Evolutionary conservation across 2,329 filamentous ascomycete species (phyloP).

Genomic region (Coniochaeta ligniaria): DNA sequence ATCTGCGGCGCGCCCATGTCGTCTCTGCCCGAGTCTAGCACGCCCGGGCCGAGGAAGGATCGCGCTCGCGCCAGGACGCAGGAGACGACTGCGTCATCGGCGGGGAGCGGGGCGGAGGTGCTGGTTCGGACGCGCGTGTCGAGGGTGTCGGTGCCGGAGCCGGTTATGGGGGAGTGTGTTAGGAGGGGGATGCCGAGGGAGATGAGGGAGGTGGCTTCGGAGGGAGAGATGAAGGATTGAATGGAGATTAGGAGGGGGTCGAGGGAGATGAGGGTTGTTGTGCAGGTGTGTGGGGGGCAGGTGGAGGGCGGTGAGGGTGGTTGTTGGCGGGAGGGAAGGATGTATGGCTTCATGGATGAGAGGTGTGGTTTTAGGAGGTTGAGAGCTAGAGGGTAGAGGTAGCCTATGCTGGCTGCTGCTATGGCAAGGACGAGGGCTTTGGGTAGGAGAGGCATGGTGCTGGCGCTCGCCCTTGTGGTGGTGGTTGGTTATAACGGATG

Average conservation of each 20-base stretch:
- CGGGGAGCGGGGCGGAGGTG: conserved; percentile 22
- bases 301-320: not conserved
- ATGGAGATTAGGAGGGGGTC: conserved; percentile 31
- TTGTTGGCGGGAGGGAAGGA: not conserved
- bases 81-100: conserved; percentile 18
- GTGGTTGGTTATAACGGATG: not conserved
- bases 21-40: conserved; percentile 22
- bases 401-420: not conserved
- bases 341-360: not conserved
- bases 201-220: conserved; percentile 23
- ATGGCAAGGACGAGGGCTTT: not conserved
- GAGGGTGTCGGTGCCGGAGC: conserved; percentile 18
- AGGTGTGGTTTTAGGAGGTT: not conserved
- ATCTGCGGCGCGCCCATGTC: conserved; percentile 30
- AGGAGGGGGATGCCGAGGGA: conserved; percentile 20
- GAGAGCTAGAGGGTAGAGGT: not conserved
- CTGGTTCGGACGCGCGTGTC: conserved; percentile 24
- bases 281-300: conserved; percentile 4
- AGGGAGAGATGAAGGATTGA: conserved; percentile 22
- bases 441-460: not conserved
- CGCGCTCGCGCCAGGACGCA: conserved; percentile 26
- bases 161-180: conserved; percentile 23
- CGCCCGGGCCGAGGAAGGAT: conserved; percentile 22
- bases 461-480: not conserved
- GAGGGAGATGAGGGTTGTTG: conserved; percentile 28